Evolutionary conservation across 169 alveolate genomes (phyloP), one percentile per base, ranked within the genome.

Genomic region (Plasmodium inui): DNA sequence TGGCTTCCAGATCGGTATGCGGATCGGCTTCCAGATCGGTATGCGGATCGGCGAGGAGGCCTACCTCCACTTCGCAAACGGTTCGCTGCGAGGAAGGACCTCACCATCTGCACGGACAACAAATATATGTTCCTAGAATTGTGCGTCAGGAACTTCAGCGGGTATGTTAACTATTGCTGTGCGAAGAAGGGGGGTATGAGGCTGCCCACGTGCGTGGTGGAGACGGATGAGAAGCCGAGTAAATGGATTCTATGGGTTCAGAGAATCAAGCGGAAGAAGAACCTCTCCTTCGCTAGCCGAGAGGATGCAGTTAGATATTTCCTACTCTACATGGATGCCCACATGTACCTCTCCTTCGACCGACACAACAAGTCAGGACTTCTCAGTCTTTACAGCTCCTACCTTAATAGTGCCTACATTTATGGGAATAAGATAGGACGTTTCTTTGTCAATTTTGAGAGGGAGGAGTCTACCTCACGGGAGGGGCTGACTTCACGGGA

Each of bases 201-300:
- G 76, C 44, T 85, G 73, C 95, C 95, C n/a, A 53, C 41, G 10
- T 91, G 95, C 73, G 61, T 91, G 17, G 80, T 91, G 17, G 95
- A 91, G 37, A 80, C 83, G 34, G 85, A 80, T 30, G 57, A 76
- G n/a, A 30, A 67, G 14, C n/a, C 26, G 76, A 81, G 67, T 37
- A 91, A 91, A 82, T 91, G 95, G 95, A 8, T 91, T 14, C 44
- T 91, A 70, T 91, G 95, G 95, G 61, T 91, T 17, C 82, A 91
- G 76, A 61, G 95, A 19, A 81, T 91, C 82, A 82, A 91, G 61
- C 71, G 95, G 44, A 81, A 91, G 12, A 72, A 91, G 84, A 91
- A 91, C n/a, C 22, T 91, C 32, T 26, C 74, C 32, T 91, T 91
- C 55, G 55, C 82, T 71, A 91, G 28, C 37, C 84, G 74, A n/a